Percentiles rank a stretch among this genome's conserved stretches.
Conservation (phyloP, 2,329 filamentous ascomycete species). For the Verticillium albo-atrum region DNA sequence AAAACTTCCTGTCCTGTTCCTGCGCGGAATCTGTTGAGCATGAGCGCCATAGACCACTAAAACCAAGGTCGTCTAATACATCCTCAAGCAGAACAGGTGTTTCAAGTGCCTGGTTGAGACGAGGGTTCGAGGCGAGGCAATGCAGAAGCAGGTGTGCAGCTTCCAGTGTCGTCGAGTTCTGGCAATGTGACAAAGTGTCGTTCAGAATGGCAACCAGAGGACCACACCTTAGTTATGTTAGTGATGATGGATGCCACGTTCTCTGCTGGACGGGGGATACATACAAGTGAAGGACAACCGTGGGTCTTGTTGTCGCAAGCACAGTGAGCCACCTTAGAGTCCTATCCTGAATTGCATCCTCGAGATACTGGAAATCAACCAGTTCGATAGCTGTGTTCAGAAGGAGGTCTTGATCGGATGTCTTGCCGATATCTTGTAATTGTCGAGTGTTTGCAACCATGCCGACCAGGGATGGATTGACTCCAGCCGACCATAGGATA, state of each 20-base stretch:
- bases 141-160: constrained; percentile 57
- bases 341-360: constrained; percentile 57
- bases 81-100: constrained; percentile 45
- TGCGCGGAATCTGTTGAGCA: constrained; percentile 46
- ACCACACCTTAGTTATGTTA: constrained; percentile 36
- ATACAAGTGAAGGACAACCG: constrained; percentile 56
- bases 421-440: constrained; percentile 33
- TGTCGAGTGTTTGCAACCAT: constrained; percentile 33
- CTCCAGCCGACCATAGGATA: constrained; percentile 55
- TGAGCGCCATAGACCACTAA: constrained; percentile 58
- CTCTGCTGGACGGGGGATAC: constrained; percentile 21
- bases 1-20: constrained; percentile 47
- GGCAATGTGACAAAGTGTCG: constrained; percentile 58
- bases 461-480: constrained; percentile 39
- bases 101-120: constrained; percentile 43
- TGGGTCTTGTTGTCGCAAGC: constrained; percentile 48
- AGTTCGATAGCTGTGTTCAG: constrained; percentile 60
- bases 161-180: constrained; percentile 55
- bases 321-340: constrained; percentile 56
- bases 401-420: constrained; percentile 58
- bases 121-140: constrained; percentile 50
- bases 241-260: constrained; percentile 14
- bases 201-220: constrained; percentile 56
- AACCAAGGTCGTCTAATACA: constrained; percentile 56
- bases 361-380: constrained; percentile 62